A percentile compares a stretch with the other conserved stretches of the same genome.
Conservation (phyloP, 306 rosid species). For the Canavalia ensiformis region DNA sequence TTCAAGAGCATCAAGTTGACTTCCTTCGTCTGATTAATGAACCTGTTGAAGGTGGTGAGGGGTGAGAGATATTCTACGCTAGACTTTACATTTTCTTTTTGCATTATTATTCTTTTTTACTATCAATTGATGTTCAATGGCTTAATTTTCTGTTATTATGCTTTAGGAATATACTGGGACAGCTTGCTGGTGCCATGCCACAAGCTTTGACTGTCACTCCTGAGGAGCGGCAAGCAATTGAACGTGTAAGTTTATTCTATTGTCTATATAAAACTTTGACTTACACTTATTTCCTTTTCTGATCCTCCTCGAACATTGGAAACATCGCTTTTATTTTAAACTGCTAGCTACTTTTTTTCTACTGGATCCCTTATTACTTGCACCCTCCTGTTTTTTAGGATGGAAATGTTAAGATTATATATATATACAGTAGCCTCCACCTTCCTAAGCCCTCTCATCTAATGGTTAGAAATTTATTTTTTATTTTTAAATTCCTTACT, state of each 20-base stretch:
- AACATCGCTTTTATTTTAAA: neutral
- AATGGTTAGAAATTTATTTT: too few species aligned
- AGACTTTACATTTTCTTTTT: neutral
- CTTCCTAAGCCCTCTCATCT: too few species aligned
- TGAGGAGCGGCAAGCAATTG: conserved; percentile 91
- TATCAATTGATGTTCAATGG: neutral
- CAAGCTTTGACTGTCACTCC: conserved; percentile 76
- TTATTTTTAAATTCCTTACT: too few species aligned
- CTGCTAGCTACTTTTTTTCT: neutral
- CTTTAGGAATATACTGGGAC: conserved; percentile 69
- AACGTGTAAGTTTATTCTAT: conserved; percentile 70
- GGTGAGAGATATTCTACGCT: conserved; percentile 52
- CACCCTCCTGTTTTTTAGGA: neutral
- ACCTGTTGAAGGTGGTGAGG: conserved; percentile 82
- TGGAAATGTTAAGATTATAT: too few species aligned
- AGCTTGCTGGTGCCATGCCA: conserved; percentile 68
- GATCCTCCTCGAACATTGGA: neutral
- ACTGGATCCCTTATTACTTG: neutral
- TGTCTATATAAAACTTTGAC: neutral
- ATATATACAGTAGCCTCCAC: too few species aligned
- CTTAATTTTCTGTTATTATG: conserved; percentile 36
- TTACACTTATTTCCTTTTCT: neutral
- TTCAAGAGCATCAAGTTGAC: conserved; percentile 80
- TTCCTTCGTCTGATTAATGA: conserved; percentile 85
- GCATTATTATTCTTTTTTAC: neutral